Evolutionary conservation across 148 eudicot species (phyloP).

Genomic region (Bassia scoparia): DNA sequence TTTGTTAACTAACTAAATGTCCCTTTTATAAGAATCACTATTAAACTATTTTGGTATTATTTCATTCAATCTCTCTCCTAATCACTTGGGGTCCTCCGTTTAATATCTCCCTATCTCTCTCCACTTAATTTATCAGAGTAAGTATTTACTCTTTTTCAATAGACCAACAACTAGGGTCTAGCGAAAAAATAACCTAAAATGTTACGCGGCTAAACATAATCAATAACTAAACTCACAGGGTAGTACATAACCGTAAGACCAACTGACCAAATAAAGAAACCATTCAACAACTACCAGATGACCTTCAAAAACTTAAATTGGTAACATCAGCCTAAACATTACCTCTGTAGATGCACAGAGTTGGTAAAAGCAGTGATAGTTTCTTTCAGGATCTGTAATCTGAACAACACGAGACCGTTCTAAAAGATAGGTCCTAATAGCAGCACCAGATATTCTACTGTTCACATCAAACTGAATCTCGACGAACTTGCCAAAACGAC

Average conservation of each 20-base stretch:
- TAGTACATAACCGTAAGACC: background rate
- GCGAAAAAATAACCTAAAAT: background rate
- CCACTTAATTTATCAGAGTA: no score
- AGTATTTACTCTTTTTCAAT: background rate
- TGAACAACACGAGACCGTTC: constrained; percentile 98
- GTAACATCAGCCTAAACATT: constrained; percentile 6
- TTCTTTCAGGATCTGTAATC: constrained; percentile 90
- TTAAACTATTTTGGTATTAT: no score
- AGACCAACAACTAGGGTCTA: background rate
- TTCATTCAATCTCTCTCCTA: no score
- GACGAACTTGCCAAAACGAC: constrained; percentile 98
- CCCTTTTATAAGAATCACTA: no score
- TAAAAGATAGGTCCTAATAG: constrained; percentile 89
- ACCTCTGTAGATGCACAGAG: constrained; percentile 89
- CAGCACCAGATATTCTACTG: constrained; percentile 99
- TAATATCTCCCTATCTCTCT: no score
- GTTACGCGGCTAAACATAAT: background rate
- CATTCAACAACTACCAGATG: background rate
- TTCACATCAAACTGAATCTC: constrained; percentile 86
- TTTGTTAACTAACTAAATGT: no score
- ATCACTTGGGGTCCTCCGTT: no score
- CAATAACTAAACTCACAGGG: background rate
- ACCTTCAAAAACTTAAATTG: background rate
- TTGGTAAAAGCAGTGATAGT: constrained; percentile 96
- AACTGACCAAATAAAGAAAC: background rate